Base-by-base conservation (phyloP, 192 early-diverging fungal genomes). In the Entrophospora sp. region DNA sequence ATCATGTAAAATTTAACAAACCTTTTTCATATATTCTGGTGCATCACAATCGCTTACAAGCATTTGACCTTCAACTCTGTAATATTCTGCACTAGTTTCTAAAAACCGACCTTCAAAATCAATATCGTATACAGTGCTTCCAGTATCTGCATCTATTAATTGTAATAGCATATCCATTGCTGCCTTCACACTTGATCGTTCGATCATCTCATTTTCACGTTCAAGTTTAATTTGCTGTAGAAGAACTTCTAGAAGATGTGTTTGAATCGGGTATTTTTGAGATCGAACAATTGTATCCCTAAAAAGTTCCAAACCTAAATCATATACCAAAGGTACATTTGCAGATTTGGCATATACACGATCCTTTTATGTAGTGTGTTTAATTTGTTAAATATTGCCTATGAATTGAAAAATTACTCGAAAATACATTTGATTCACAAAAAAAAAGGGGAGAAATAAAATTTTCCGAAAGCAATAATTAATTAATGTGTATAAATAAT, bases 291-390 rank as follows among this genome's bases (percentile, higher is more conserved):
- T 79, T n/a, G 81, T 83, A 51, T 92, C 88, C 9, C 93, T 83
- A 73, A 94, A 98, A 13, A 94, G 73, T 34, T 87, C 81, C 48
- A 96, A 80, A 4, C 94, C 93, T 75, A 94, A 78, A 38, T 97
- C 93, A 61, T 85, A 89, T 1, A 85, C 79, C 18, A 73, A 38
- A 12, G 87, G 85, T 43, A 90, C 63, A 40, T 83, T 85, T 10
- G 81, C 83, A 30, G 79, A 75, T 51, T 84, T 81, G 18, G 77
- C 83, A 71, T 83, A 85, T 12, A 73, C 67, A 51, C 75, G 72
- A 63, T 84, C 81, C 81, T 82, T 56, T 35, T 36, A 18, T 55
- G 37, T 57, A 57, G 18, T 57, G 55, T 28, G 22, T n/a, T n/a
- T n/a, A n/a, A n/a, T 35, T 36, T 57, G 22, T 22, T 57, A 57